These are phyloP conservation scores for Phyllosticta citribraziliensis DNA, from an alignment of 2,329 filamentous ascomycete genomes.

Conservation along the genomic window DNA sequence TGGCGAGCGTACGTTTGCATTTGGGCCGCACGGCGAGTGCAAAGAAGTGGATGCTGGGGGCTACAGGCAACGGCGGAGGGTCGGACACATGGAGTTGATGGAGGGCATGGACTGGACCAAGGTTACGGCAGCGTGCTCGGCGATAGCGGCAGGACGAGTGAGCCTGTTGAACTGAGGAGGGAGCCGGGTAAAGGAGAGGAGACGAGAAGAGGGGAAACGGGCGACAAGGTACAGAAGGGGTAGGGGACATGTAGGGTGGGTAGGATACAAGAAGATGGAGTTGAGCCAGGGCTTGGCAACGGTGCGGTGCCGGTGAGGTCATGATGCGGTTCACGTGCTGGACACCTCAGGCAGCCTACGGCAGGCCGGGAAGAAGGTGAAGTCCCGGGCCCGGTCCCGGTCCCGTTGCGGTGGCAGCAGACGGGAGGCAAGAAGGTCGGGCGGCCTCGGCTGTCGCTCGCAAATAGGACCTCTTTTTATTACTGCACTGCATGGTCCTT, in stretches of 20 bases:
- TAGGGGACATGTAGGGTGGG: background rate
- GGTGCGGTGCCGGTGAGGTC: background rate
- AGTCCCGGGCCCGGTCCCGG: too few species aligned
- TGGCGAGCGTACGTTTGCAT: slow-evolving; percentile 23
- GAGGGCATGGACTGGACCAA: slow-evolving; percentile 20
- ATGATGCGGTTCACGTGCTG: background rate
- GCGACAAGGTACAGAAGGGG: background rate
- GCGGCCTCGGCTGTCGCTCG: background rate
- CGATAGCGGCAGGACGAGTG: slow-evolving; percentile 31
- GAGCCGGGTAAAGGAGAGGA: slow-evolving; percentile 2
- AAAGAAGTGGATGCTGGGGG: slow-evolving; percentile 23
- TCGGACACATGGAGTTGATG: slow-evolving; percentile 22
- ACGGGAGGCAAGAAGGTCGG: too few species aligned
- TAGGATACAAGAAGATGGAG: background rate
- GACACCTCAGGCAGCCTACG: too few species aligned
- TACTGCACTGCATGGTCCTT: too few species aligned
- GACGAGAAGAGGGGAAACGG: background rate
- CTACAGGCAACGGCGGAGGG: slow-evolving; percentile 25
- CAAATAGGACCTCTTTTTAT: background rate
- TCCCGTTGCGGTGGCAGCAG: too few species aligned
- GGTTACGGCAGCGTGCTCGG: slow-evolving; percentile 23
- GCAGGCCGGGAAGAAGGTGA: background rate
- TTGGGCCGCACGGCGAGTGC: slow-evolving; percentile 31
- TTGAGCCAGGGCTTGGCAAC: background rate
- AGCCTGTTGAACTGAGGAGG: slow-evolving; percentile 21